phyloP scores from a whole-genome alignment of 2,329 filamentous ascomycete species.

The Fusarium sp. region DNA sequence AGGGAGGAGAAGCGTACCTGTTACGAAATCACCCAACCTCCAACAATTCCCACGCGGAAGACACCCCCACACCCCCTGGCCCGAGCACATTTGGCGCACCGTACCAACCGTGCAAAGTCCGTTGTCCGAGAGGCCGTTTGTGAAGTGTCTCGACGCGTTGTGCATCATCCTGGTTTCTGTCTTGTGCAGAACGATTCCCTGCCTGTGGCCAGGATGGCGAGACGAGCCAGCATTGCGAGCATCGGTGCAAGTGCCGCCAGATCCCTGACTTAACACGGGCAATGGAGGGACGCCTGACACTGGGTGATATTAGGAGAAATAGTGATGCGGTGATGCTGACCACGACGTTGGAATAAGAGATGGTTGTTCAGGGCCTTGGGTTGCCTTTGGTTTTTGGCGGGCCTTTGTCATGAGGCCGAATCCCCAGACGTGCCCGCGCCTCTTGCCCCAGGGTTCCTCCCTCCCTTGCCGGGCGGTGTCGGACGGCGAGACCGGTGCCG shows the following conservation, averaged over 20 bases:
- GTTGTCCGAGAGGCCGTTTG: conserved; percentile 19
- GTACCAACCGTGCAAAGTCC: conserved; percentile 27
- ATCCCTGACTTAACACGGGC: conserved; percentile 24
- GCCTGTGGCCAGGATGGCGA: conserved; percentile 36
- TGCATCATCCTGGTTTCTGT: conserved; percentile 39
- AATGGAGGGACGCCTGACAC: conserved; percentile 18
- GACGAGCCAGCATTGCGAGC: conserved; percentile 33
- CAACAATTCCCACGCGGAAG: conserved; percentile 31
- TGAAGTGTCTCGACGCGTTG: conserved; percentile 35
- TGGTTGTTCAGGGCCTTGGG: conserved; percentile 23
- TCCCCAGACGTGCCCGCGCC: conserved; percentile 13
- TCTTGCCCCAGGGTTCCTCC: conserved; percentile 2
- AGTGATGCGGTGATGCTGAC: conserved; percentile 22
- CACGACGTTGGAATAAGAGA: conserved; percentile 24
- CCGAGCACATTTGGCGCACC: conserved; percentile 22
- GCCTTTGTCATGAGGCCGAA: conserved; percentile 14
- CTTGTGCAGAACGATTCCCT: conserved; percentile 39
- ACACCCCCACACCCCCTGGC: conserved; percentile 29
- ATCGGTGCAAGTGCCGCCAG: conserved; percentile 40
- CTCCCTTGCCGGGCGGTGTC: conserved; percentile 35
- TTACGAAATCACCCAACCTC: conserved; percentile 42
- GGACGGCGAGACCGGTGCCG: conserved; percentile 40
- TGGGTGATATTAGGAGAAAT: conserved; percentile 12
- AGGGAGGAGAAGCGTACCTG: conserved; percentile 36
- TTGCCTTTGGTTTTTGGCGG: not conserved